A percentile compares a stretch with the other conserved stretches of the same genome.
These are phyloP conservation scores for Suhomyces vadensis DNA, from an alignment of 805 yeast species.

Conservation along the genomic window DNA sequence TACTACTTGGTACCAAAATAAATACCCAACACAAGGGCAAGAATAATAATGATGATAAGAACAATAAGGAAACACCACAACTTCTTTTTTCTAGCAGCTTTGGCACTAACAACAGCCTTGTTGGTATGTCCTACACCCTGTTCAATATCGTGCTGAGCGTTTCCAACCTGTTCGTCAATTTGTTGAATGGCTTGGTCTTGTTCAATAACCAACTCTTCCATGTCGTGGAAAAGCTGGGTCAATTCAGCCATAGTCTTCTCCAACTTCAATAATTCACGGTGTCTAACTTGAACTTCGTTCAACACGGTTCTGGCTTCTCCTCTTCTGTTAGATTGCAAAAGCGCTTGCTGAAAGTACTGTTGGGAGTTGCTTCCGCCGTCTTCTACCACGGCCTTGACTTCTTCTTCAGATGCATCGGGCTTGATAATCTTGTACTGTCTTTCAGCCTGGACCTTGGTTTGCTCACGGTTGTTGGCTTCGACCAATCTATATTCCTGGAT, in stretches of 20 bases:
- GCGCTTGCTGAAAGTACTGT: constrained; percentile 93
- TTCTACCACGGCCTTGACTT: constrained; percentile 81
- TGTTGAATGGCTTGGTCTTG: constrained; percentile 87
- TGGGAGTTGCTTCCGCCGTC: constrained; percentile 72
- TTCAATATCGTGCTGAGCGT: constrained; percentile 88
- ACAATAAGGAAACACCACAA: constrained; percentile 77
- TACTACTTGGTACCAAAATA: constrained; percentile 41
- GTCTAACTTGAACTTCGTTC: constrained; percentile 94
- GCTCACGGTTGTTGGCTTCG: constrained; percentile 83
- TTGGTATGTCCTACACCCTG: constrained; percentile 92
- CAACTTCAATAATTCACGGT: constrained; percentile 89
- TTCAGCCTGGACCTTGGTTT: constrained; percentile 83
- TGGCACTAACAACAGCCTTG: constrained; percentile 85
- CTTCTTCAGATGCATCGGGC: constrained; percentile 81
- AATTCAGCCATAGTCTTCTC: constrained; percentile 95
- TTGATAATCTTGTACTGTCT: constrained; percentile 89
- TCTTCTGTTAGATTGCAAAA: constrained; percentile 80
- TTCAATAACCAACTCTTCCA: constrained; percentile 94
- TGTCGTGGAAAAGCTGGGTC: constrained; percentile 90
- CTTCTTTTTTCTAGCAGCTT: constrained; percentile 87
- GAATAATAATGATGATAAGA: constrained; percentile 57
- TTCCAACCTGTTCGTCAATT: constrained; percentile 75
- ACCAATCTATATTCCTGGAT: constrained; percentile 85
- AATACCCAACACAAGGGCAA: constrained; percentile 70
- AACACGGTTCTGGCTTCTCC: constrained; percentile 95